Evolutionary conservation across 768 basidiomycete genomes (phyloP), one percentile per base, ranked within the genome.

Genomic region (Royoungia palumana): DNA sequence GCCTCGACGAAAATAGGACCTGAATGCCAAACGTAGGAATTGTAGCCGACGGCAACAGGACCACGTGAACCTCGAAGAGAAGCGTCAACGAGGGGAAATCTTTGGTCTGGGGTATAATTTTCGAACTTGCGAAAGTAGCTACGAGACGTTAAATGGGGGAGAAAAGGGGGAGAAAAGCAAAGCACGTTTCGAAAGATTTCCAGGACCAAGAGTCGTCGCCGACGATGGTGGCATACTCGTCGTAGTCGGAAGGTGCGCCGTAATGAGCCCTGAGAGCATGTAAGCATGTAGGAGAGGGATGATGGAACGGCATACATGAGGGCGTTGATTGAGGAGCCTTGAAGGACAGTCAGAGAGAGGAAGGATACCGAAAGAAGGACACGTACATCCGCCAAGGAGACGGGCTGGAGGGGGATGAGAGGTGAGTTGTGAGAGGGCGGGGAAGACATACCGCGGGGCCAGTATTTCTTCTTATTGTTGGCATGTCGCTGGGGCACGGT

Each of bases 71-170:
- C 84, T 20, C 72, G 79, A 6, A 70, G 59, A 5, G 66, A 62
- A 1, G 61, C 46, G 43, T 82, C 73, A 7, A 86, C 80, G 6
- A 64, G 64, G 1, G 79, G 78, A 55, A 77, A 79, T 8, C 70
- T 59, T 1, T 75, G 65, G 51, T 81, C 72, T 4, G 79, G 77
- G 35, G 68, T 68, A 55, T 74, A 86, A 16, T 68, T 73, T 62
- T 89, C 85, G 37, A 87, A 85, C 62, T 85, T 88, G 30, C 62
- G 72, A 58, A 88, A 82, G 56, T 85, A 88, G n/a, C 85, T 87
- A 42, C 5, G 28, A 14, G 11, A 36, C 16, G n/a, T 30, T 50
- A 24, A 52, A 44, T 30, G 16, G 10, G 43, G 48, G 11, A 44
- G 35, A 20, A 21, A n/a, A 14, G 7, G 5, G 30, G 12, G 16